A percentile compares a stretch with the other conserved stretches of the same genome.
Conservation (phyloP, 1,139 yeast species). For the Yarrowia galli region DNA sequence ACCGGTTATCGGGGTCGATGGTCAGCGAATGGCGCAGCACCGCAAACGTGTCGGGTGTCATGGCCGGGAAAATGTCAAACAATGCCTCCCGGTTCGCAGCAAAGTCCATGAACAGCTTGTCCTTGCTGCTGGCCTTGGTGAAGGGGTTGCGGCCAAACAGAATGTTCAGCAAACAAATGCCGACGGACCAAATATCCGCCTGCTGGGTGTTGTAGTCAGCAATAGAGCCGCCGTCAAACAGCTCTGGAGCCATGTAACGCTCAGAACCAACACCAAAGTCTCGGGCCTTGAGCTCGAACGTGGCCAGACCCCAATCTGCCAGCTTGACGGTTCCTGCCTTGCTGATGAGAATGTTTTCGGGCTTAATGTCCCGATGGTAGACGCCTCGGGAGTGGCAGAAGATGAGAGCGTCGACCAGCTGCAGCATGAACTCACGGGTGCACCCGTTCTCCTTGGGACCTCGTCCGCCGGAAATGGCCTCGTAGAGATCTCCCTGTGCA, state of each 20-base stretch:
- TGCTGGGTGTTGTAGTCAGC: constrained; percentile 81
- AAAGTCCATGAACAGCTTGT: constrained; percentile 85
- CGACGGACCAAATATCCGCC: constrained; percentile 93
- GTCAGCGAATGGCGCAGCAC: constrained; percentile 80
- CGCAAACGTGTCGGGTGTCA: constrained; percentile 86
- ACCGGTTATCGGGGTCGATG: constrained; percentile 87
- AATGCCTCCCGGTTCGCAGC: constrained; percentile 87
- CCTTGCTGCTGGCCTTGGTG: constrained; percentile 78
- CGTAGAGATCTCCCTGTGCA: constrained; percentile 90
- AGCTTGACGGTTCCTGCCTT: constrained; percentile 74
- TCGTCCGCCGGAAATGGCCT: constrained; percentile 81
- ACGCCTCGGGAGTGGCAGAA: constrained; percentile 77
- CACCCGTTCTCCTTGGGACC: constrained; percentile 68
- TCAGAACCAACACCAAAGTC: constrained; percentile 95
- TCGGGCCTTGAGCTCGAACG: constrained; percentile 65
- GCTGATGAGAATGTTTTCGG: constrained; percentile 82
- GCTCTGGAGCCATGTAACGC: constrained; percentile 97
- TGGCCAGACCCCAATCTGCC: constrained; percentile 93
- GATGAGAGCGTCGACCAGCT: constrained; percentile 78
- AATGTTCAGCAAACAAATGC: constrained; percentile 82
- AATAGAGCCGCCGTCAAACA: constrained; percentile 60
- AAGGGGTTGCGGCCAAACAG: constrained; percentile 94
- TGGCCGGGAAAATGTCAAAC: constrained; percentile 88
- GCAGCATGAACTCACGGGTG: constrained; percentile 74
- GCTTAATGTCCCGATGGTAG: constrained; percentile 88